A percentile compares a stretch with the other conserved stretches of the same genome.
Evolutionary conservation across 2,329 filamentous ascomycete genomes (phyloP).

Genomic region (Phyllosticta paracitricarpa): DNA sequence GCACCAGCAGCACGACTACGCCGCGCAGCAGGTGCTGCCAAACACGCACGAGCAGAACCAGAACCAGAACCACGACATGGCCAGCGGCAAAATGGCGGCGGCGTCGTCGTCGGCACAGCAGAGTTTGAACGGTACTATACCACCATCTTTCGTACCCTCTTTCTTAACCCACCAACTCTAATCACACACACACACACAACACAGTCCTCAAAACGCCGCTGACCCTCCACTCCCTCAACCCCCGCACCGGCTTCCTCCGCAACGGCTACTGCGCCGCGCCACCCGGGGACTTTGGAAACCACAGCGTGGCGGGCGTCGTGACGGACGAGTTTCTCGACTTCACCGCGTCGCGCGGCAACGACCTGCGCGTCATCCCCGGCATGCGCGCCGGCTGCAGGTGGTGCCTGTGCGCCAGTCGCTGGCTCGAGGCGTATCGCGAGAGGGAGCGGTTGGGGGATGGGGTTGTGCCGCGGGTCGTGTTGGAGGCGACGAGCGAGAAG

Average conservation of each 20-base stretch:
- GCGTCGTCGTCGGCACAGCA: background rate
- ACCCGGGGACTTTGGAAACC: slow-evolving; percentile 47
- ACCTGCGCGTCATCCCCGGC: slow-evolving; percentile 42
- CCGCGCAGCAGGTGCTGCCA: background rate
- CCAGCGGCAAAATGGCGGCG: background rate
- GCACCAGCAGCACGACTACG: background rate
- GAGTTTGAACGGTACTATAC: background rate
- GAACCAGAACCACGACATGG: background rate
- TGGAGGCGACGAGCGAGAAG: slow-evolving; percentile 44
- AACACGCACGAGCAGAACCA: background rate
- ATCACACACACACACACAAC: background rate
- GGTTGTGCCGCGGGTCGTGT: slow-evolving; percentile 28
- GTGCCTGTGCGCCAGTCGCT: slow-evolving; percentile 51
- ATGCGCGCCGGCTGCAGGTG: slow-evolving; percentile 51
- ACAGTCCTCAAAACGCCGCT: slow-evolving; percentile 51
- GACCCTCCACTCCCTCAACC: slow-evolving; percentile 45
- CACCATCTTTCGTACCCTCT: background rate
- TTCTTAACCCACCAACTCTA: background rate
- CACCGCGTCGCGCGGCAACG: slow-evolving; percentile 48
- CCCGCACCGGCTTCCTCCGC: slow-evolving; percentile 51
- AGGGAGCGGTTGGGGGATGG: background rate
- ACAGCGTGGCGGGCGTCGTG: slow-evolving; percentile 48
- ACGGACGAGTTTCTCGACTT: slow-evolving; percentile 54
- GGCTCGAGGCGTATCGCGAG: slow-evolving; percentile 42
- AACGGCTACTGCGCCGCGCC: slow-evolving; percentile 52